A percentile compares a stretch with the other conserved stretches of the same genome.
phyloP scores from a whole-genome alignment of 345 rosid species.

The Bruguiera sexangula region DNA sequence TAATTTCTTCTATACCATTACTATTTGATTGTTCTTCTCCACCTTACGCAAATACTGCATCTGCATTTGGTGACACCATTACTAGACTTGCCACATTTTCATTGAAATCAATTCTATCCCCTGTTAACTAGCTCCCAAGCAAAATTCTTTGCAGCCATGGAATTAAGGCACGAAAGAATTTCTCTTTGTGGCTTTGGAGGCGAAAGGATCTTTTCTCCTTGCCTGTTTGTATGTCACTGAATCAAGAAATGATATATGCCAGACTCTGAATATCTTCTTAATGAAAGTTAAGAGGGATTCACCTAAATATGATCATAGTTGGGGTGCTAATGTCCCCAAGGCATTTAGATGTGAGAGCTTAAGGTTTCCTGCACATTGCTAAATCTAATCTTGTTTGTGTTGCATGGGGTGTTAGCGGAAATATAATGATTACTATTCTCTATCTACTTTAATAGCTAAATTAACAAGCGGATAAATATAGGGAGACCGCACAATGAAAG shows the following conservation, averaged over 20 bases:
- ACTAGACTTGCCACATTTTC: background rate
- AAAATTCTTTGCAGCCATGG: background rate
- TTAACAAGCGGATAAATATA: conserved; percentile 13
- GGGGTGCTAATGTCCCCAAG: too few species aligned
- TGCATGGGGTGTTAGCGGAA: too few species aligned
- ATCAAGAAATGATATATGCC: too few species aligned
- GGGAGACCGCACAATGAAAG: conserved; percentile 90
- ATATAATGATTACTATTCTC: too few species aligned
- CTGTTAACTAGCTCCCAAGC: background rate
- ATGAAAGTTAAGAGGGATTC: too few species aligned
- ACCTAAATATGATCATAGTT: too few species aligned
- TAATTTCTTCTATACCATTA: background rate
- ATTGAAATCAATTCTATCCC: background rate
- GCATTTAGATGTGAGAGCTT: too few species aligned
- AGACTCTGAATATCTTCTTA: too few species aligned
- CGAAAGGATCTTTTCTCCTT: background rate
- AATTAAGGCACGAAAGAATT: too few species aligned
- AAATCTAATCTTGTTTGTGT: too few species aligned
- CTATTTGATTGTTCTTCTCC: background rate
- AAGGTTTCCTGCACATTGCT: too few species aligned
- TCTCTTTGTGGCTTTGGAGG: background rate
- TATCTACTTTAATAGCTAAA: background rate
- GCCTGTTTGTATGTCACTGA: too few species aligned
- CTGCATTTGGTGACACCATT: background rate
- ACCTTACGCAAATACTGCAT: background rate